Evolutionary conservation across 2,329 filamentous ascomycete species (phyloP), one percentile per base, ranked within the genome.

Genomic region (Apiospora koreana): DNA sequence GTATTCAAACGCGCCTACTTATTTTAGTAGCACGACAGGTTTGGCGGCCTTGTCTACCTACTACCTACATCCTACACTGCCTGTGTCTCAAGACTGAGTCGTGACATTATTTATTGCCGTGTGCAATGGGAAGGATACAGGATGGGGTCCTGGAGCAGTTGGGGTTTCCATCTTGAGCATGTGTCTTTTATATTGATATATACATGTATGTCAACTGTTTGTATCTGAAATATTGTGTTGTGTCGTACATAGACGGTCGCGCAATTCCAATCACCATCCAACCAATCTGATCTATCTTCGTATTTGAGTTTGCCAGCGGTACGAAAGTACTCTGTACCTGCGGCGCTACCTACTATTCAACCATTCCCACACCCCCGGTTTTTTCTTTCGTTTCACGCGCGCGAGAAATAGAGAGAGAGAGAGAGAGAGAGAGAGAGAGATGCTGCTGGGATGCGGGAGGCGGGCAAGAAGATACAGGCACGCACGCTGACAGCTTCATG

Each of bases 1-100:
- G n/a, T 62, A 62, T n/a, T 14, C 54, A 21, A n/a, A 23, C 54
- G 38, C 38, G 31, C 54, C 54, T 62, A 62, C 54, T 62, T 38
- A 62, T 38, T 38, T 16, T 35, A 62, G 28, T 35, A 58, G 50
- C 50, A 58, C 50, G 28, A 58, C 50, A 21, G 31, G 28, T 35
- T 8, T 35, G 28, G 50, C 50, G 50, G 50, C 21, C 48, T 14
- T 28, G 54, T 38, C 31, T 62, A 35, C 50, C 31, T 62, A 35
- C 50, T 35, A 21, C 50, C 41, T 43, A 16, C 41, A 43, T 43
- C 41, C 41, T 43, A 16, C 41, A 31, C 50, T 58, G 16, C 28
- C 50, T 58, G 25, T 35, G 54, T 62, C 54, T 62, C 54, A 62
- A 62, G 54, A 62, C 54, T 62, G 54, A 62, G 31, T 62, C 54